Evolutionary conservation across 1,284 basidiomycete species (phyloP).

Genomic region (Microbotryomycetes sp.): DNA sequence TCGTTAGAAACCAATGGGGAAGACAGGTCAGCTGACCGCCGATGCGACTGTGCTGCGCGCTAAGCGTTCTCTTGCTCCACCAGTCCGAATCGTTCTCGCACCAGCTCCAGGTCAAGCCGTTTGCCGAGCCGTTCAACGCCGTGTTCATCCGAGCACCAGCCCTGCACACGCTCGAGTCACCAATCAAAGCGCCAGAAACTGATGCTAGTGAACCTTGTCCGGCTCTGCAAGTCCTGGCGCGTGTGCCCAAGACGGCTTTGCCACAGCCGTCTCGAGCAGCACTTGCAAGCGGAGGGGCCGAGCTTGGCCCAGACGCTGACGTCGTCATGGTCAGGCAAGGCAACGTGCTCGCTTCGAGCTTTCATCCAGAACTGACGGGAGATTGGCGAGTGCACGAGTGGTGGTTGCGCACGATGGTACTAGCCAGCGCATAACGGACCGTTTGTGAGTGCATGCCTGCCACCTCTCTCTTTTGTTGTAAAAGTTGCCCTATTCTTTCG

Average conservation of each 20-base stretch:
- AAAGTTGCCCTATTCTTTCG: too few species aligned
- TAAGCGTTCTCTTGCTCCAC: neutral
- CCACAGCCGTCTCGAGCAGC: slow-evolving; percentile 42
- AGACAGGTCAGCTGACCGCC: slow-evolving; percentile 43
- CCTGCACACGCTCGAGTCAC: slow-evolving; percentile 24
- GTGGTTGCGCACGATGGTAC: slow-evolving; percentile 20
- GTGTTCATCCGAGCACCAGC: slow-evolving; percentile 95
- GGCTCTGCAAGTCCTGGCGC: slow-evolving; percentile 56
- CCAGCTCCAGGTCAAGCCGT: slow-evolving; percentile 53
- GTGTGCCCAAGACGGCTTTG: slow-evolving; percentile 51
- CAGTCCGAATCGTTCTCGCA: slow-evolving; percentile 87
- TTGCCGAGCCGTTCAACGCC: slow-evolving; percentile 64
- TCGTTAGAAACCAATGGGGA: slow-evolving; percentile 73
- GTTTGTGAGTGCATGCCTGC: too few species aligned
- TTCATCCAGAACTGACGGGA: slow-evolving; percentile 82
- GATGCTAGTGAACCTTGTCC: slow-evolving; percentile 39
- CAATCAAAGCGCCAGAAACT: slow-evolving; percentile 35
- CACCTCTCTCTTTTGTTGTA: too few species aligned
- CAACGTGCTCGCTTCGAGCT: slow-evolving; percentile 74
- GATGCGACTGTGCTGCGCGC: neutral
- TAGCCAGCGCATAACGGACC: too few species aligned
- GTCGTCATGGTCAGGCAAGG: slow-evolving; percentile 85
- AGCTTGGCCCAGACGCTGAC: slow-evolving; percentile 51
- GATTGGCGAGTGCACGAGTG: slow-evolving; percentile 83
- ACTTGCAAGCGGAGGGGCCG: slow-evolving; percentile 35